Conservation (phyloP, 345 rosid genomes). For the Pistacia integerrima region DNA sequence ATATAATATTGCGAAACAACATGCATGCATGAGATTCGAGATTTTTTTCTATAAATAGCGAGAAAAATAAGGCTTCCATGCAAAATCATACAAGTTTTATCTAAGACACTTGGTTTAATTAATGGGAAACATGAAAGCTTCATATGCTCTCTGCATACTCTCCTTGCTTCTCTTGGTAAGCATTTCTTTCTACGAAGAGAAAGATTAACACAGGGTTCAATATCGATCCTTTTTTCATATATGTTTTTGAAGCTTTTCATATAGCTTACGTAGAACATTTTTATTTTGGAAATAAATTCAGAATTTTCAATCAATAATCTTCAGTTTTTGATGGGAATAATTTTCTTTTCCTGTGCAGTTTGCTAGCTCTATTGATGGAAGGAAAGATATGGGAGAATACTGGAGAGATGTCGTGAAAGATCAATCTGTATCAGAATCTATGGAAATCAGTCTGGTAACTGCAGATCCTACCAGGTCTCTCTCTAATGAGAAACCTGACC, state of each 20-base stretch:
- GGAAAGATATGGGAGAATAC: constrained; percentile 20
- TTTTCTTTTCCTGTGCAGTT: neutral
- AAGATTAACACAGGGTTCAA: neutral
- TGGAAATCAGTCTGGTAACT: neutral
- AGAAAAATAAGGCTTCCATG: neutral
- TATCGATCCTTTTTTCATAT: neutral
- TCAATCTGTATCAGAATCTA: constrained; percentile 19
- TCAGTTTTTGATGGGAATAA: too few species aligned
- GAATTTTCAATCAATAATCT: too few species aligned
- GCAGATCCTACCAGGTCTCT: neutral
- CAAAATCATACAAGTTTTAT: neutral
- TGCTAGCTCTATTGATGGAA: neutral
- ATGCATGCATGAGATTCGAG: constrained; percentile 18
- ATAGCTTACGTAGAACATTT: neutral
- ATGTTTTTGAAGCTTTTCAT: neutral
- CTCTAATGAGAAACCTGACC: neutral
- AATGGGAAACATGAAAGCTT: neutral
- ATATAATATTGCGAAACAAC: too few species aligned
- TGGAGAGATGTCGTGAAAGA: constrained; percentile 14
- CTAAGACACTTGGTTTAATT: neutral
- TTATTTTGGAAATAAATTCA: too few species aligned
- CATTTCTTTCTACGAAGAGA: neutral
- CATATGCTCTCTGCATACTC: neutral
- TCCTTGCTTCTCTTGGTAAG: constrained; percentile 12
- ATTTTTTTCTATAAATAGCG: neutral